phyloP scores from a whole-genome alignment of 495 filamentous ascomycete species.

The Talaromyces proteolyticus region DNA sequence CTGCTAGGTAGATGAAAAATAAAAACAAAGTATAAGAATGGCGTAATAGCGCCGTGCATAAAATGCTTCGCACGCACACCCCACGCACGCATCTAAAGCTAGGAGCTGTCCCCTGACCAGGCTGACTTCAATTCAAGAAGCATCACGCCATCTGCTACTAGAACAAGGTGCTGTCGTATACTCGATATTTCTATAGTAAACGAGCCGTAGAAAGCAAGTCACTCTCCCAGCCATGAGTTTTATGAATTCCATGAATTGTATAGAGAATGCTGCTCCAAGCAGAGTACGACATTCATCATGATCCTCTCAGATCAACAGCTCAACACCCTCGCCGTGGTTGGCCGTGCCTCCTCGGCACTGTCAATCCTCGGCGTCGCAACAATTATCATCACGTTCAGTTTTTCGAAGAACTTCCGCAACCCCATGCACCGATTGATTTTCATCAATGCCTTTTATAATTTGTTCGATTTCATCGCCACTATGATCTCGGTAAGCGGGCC shows the following conservation, averaged over 20 bases:
- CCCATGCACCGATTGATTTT: constrained; percentile 44
- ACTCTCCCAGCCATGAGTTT: not conserved
- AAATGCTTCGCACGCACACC: not conserved
- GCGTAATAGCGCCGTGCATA: constrained; percentile 1
- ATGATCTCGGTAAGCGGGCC: constrained; percentile 39
- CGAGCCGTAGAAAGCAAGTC: not conserved
- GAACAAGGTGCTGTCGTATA: not conserved
- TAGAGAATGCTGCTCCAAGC: constrained; percentile 6
- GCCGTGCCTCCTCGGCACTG: constrained; percentile 28
- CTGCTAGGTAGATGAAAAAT: not conserved
- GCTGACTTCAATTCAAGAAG: not conserved
- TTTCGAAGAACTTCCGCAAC: constrained; percentile 36
- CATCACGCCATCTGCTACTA: not conserved
- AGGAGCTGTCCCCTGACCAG: not conserved
- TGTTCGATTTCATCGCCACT: constrained; percentile 37
- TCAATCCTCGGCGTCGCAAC: constrained; percentile 31
- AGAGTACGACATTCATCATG: constrained; percentile 15
- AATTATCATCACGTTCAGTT: constrained; percentile 31
- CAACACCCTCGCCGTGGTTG: constrained; percentile 21
- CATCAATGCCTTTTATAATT: constrained; percentile 39
- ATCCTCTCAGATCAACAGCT: constrained; percentile 25
- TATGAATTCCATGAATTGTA: not conserved
- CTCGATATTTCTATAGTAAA: not conserved
- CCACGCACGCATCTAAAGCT: not conserved
- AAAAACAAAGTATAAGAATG: not conserved